Evolutionary conservation across 164 flowering plant species (phyloP), one percentile per base, ranked within the genome.

Genomic region (Kingdonia uniflora): DNA sequence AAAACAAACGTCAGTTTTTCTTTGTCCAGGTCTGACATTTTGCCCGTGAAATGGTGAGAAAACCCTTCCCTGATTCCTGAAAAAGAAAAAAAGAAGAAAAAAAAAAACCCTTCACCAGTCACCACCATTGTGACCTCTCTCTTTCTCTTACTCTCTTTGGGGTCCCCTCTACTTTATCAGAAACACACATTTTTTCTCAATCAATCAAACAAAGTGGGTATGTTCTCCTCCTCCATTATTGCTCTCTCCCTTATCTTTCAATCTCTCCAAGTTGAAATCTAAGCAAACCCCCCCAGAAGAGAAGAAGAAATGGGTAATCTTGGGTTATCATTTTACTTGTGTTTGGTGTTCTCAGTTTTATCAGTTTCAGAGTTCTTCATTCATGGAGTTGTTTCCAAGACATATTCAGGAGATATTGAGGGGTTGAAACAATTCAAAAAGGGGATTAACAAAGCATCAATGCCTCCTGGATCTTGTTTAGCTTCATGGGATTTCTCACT

Each of bases 401-500:
- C 63, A 0, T 17, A 42, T 44, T 16, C 23, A 23, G 66, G 51
- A 56, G 95, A 87, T 43, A 49, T 72, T 2, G 50, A 72, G 23
- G 83, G 56, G 11, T 43, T 87, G 67, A 79, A 76, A 51, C 60
- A 73, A 59, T 57, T 87, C 22, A 77, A 71, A 60, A 61, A 58
- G 7, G 66, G 65, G 1, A 1, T 84, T 16, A 77, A 68, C 19
- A 58, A 73, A 6, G 41, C 19, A 43, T 74, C 89, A 5, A 48
- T 82, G 43, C 63, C 42, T 14, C 85, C 83, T 2, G 95, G 91
- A 29, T 84, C 95, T 7, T 87, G 95, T 58, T 20, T 87, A 44
- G 59, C 72, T 56, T 81, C 95, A 14, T 87, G 95, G 95, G 80
- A 87, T 59, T 84, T 87, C 76, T 17, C 79, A n/a, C 48, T 55